Evolutionary conservation across 495 filamentous ascomycete species (phyloP), one percentile per base, ranked within the genome.

Genomic region (Penicillium atrosanguineum): DNA sequence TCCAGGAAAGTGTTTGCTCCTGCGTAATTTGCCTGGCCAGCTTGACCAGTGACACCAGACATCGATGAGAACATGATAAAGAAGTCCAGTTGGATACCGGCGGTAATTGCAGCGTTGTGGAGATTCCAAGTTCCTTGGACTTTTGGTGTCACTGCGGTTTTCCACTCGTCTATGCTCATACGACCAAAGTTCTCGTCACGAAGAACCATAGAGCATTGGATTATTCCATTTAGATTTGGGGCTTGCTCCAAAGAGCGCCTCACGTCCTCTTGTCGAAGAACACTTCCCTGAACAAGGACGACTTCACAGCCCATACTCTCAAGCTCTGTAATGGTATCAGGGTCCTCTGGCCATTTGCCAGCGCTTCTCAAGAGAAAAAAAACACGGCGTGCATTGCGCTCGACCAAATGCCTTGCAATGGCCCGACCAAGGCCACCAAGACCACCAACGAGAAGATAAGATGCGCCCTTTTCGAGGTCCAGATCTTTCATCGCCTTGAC

Each of bases 401-500:
- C 60, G 6, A 78, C 79, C 78, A 88, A 82, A 79, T 79, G 85
- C 0, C 64, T 69, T 0, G 82, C 63, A 44, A 87, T 68, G 21
- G 78, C 70, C 44, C 77, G 68, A 9, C 84, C 84, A 1, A 89
- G 65, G 31, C 84, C 85, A 15, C 84, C 84, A 1, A 79, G 52
- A 4, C 77, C 78, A 18, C 78, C 79, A 5, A 72, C 57, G 14
- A 81, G 64, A 0, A 82, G 61, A 42, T 79, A 78, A 0, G 44
- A 28, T 28, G 26, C 26, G n/a, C n/a, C n/a, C n/a, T n/a, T n/a
- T 28, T 4, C 7, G 26, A 7, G 7, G 26, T 28, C 26, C 7
- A 28, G 7, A 4, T 28, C 26, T 28, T 7, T 28, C 44, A 8
- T 18, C 29, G 28, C 34, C 44, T 9, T 36, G 1, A 18, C 29